Evolutionary conservation across 2,329 filamentous ascomycete genomes (phyloP).

Genomic region (Diaporthe nobilis): DNA sequence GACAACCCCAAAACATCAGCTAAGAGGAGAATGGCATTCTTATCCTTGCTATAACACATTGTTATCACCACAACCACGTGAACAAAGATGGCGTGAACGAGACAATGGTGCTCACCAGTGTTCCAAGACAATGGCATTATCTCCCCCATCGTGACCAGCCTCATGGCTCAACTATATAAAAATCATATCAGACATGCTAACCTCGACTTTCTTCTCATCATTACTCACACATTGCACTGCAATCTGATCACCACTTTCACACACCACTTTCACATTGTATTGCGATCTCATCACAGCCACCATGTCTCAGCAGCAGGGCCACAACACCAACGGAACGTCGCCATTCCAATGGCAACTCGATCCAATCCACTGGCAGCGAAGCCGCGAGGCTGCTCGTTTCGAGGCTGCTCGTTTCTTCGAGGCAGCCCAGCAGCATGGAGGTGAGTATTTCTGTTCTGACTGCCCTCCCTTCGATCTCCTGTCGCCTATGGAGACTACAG

Average conservation of each 20-base stretch:
- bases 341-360: neutral
- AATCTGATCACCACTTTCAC: neutral
- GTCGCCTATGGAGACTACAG: no score
- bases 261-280: neutral
- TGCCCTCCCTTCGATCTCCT: no score
- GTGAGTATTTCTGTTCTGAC: no score
- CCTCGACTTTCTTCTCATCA: neutral
- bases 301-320: neutral
- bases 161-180: neutral
- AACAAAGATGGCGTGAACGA: neutral
- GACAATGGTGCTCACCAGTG: neutral
- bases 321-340: no score
- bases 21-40: neutral
- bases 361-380: neutral
- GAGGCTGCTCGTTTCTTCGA: neutral
- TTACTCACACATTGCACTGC: neutral
- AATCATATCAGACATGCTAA: neutral
- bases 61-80: neutral
- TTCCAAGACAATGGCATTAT: neutral
- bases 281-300: neutral
- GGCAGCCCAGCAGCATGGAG: neutral
- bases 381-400: neutral
- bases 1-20: neutral
- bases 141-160: neutral
- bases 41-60: neutral